Conservation (phyloP, 345 rosid species). For the Lepidium sativum region DNA sequence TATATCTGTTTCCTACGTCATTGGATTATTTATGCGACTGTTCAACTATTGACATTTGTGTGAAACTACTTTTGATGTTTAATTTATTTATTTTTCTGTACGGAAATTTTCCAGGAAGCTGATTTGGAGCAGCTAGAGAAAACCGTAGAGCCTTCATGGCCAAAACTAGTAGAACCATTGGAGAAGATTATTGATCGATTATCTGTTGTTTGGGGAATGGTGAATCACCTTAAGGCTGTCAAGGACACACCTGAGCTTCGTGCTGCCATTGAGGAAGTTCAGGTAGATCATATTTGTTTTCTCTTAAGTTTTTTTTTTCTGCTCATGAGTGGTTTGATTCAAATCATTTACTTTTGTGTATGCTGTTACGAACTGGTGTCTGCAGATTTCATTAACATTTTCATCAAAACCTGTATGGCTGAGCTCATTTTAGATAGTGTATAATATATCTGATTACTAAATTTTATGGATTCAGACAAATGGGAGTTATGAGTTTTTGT, state of each 20-base stretch:
- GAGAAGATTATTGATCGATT: constrained; percentile 70
- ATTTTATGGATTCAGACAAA: background rate
- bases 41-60: background rate
- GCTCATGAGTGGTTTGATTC: background rate
- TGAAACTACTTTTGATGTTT: background rate
- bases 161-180: constrained; percentile 83
- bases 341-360: background rate
- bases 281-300: constrained; percentile 32
- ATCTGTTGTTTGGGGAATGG: constrained; percentile 67
- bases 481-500: background rate
- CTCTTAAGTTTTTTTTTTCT: background rate
- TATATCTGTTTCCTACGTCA: background rate
- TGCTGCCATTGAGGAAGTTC: constrained; percentile 89
- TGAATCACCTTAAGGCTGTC: constrained; percentile 78
- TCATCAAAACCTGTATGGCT: background rate
- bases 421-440: background rate
- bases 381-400: background rate
- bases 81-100: background rate
- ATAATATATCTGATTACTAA: background rate
- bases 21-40: background rate
- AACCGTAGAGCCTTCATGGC: constrained; percentile 72
- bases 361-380: background rate
- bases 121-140: constrained; percentile 70
- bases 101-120: constrained; percentile 38
- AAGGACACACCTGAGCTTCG: constrained; percentile 85